Evolutionary conservation across 177 flowering plant species (phyloP).

Genomic region (Telopea speciosissima): DNA sequence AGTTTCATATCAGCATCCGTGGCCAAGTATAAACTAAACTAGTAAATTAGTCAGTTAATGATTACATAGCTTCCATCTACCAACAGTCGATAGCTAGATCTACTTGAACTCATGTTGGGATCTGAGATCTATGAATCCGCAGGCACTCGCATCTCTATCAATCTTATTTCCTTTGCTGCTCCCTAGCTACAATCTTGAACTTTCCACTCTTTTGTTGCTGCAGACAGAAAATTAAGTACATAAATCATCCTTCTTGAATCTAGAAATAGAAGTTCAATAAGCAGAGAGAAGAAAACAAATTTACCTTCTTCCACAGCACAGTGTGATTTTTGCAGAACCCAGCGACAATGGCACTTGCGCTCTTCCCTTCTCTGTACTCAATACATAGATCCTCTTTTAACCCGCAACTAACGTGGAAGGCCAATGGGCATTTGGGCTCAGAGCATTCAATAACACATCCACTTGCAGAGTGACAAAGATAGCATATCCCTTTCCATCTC

Average conservation of each 20-base stretch:
- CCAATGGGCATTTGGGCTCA: conserved; percentile 62
- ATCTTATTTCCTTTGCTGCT: conserved; percentile 8
- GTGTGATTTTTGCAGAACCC: conserved; percentile 77
- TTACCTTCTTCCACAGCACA: conserved; percentile 75
- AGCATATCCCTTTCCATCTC: conserved; percentile 59
- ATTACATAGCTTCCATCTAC: not conserved
- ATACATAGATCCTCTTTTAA: conserved; percentile 64
- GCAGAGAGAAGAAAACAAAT: not conserved
- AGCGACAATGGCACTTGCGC: conserved; percentile 55
- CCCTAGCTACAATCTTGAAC: conserved; percentile 32
- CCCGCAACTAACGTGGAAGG: conserved; percentile 87
- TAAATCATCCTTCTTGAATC: not conserved
- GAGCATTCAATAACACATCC: conserved; percentile 83
- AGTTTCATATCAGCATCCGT: not conserved
- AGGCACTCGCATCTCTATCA: too few species aligned
- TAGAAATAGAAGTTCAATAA: not conserved
- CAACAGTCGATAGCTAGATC: not conserved
- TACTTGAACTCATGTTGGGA: not conserved
- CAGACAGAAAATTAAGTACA: conserved; percentile 3
- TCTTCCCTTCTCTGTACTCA: conserved; percentile 65
- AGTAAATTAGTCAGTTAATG: not conserved
- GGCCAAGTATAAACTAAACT: not conserved
- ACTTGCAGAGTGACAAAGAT: conserved; percentile 40
- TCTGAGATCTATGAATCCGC: not conserved
- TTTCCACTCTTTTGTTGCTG: conserved; percentile 34